Conservation (phyloP, 306 rosid species). For the Vicia sativa region DNA sequence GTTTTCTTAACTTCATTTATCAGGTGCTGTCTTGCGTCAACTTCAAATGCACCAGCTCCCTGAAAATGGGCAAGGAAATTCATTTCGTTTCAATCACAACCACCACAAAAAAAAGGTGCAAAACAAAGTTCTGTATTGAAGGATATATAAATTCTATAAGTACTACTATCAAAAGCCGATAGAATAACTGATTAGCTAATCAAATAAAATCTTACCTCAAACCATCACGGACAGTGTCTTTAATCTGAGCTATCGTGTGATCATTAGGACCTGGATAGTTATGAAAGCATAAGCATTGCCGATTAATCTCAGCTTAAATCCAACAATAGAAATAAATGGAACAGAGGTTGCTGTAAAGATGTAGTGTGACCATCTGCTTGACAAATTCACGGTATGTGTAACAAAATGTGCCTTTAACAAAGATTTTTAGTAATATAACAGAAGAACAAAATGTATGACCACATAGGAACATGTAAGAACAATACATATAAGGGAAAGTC, state of each 20-base stretch:
- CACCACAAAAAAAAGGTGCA: slow-evolving; percentile 31
- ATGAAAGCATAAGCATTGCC: slow-evolving; percentile 23
- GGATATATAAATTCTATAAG: slow-evolving; percentile 19
- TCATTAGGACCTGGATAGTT: slow-evolving; percentile 86
- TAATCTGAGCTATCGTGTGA: slow-evolving; percentile 96
- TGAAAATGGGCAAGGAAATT: slow-evolving; percentile 39
- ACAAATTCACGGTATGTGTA: background rate
- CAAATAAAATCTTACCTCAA: slow-evolving; percentile 61
- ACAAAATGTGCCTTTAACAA: slow-evolving; percentile 69
- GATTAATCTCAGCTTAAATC: background rate
- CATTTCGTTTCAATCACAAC: slow-evolving; percentile 32
- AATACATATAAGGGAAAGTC: background rate
- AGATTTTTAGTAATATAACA: slow-evolving; percentile 41
- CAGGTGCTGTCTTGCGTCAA: slow-evolving; percentile 83
- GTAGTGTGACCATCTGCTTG: background rate
- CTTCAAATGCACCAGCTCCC: slow-evolving; percentile 99
- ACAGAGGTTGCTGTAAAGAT: slow-evolving; percentile 6
- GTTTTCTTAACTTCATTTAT: slow-evolving; percentile 87
- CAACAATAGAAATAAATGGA: slow-evolving; percentile 14
- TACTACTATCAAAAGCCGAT: too few species aligned
- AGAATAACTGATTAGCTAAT: background rate
- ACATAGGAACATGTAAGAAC: slow-evolving; percentile 13
- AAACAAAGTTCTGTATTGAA: slow-evolving; percentile 5
- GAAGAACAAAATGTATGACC: background rate
- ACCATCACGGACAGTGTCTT: slow-evolving; percentile 99